Conservation (phyloP, 2,329 filamentous ascomycete species). For the Monosporascus ibericus region DNA sequence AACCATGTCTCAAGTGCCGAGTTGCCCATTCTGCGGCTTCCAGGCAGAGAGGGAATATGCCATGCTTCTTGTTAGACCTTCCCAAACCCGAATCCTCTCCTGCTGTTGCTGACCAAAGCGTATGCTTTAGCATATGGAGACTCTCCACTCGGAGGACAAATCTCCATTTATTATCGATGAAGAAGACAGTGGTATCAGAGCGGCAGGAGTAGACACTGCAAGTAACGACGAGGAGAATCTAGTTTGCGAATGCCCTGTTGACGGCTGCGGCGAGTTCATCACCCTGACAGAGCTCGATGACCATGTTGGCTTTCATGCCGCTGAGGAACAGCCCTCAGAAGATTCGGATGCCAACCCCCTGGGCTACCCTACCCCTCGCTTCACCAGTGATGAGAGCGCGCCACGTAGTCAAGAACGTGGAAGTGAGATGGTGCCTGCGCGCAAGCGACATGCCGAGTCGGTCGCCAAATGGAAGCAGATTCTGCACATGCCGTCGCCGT, state of each 20-base stretch:
- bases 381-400: too few relatives aligned
- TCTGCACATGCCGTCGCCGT: constrained; percentile 21
- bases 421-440: neutral
- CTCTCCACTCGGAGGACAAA: constrained; percentile 17
- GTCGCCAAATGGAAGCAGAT: constrained; percentile 22
- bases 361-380: too few relatives aligned
- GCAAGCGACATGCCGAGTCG: neutral
- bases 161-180: constrained; percentile 18
- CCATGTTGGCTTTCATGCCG: constrained; percentile 54
- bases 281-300: constrained; percentile 45
- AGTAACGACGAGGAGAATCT: constrained; percentile 10
- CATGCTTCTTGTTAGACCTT: constrained; percentile 28
- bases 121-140: constrained; percentile 25
- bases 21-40: constrained; percentile 36
- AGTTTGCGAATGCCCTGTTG: constrained; percentile 48
- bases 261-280: constrained; percentile 55
- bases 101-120: too few relatives aligned
- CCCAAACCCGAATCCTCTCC: neutral
- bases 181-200: neutral
- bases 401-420: too few relatives aligned
- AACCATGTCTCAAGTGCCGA: constrained; percentile 6
- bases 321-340: constrained; percentile 31
- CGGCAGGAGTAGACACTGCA: neutral
- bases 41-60: constrained; percentile 27
- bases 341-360: constrained; percentile 28